Evolutionary conservation across 1,139 yeast genomes (phyloP).

Genomic region (Candida sp.): DNA sequence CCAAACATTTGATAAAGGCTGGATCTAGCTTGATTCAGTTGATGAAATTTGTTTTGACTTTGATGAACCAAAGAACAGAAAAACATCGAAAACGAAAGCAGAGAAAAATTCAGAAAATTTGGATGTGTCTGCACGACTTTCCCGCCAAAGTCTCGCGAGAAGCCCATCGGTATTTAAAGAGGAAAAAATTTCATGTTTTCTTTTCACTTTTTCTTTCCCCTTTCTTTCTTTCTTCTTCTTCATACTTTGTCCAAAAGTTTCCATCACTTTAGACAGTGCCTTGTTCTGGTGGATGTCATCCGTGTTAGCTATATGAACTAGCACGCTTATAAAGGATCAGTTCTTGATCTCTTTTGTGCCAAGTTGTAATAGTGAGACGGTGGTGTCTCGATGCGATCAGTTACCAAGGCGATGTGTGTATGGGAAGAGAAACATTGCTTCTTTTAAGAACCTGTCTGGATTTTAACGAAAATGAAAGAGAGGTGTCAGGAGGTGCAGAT

Average conservation of each 20-base stretch:
- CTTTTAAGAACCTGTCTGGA: conserved; percentile 61
- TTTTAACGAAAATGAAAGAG: conserved; percentile 44
- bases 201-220: conserved; percentile 1
- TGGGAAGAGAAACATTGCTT: conserved; percentile 47
- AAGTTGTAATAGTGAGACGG: conserved; percentile 7
- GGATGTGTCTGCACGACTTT: neutral
- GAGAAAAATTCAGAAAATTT: neutral
- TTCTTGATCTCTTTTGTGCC: conserved; percentile 23
- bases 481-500: conserved; percentile 58
- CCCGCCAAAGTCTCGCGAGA: neutral
- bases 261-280: conserved; percentile 60
- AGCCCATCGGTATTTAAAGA: conserved; percentile 6
- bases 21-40: neutral
- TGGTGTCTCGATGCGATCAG: conserved; percentile 21
- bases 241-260: conserved; percentile 57
- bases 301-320: conserved; percentile 7
- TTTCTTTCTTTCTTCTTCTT: conserved; percentile 18
- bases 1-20: conserved; percentile 17
- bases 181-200: conserved; percentile 6
- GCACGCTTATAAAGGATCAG: conserved; percentile 17
- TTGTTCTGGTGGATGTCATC: conserved; percentile 24
- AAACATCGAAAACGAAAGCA: neutral
- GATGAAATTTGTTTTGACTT: neutral
- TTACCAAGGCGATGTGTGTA: conserved; percentile 48
- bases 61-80: conserved; percentile 1